Evolutionary conservation across 306 rosid species (phyloP), one percentile per base, ranked within the genome.

Genomic region (Fragaria ananassa): DNA sequence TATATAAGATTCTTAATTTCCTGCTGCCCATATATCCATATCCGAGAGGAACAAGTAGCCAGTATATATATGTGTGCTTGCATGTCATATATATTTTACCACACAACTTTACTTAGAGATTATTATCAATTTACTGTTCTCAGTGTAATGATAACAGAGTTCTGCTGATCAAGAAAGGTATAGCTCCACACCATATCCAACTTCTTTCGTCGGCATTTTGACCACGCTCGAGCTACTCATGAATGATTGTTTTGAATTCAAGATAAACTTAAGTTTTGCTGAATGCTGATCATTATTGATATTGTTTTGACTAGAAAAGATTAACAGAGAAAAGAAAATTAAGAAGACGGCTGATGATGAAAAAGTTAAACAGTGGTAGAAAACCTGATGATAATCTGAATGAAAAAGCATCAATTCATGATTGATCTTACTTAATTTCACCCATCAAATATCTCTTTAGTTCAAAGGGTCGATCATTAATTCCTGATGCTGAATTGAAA

Each of bases 401-500:
- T 62, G 53, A 29, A 69, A 12, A 39, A 72, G 67, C 49, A 25
- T 47, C 3, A 13, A 47, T 29, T 31, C 67, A 62, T 29, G 41
- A 29, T 14, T 10, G 67, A 14, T 70, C 31, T 64, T 53, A 56
- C 31, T 64, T 51, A 54, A 61, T 75, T 27, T 70, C 4, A 81
- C 23, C 63, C n/a, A 31, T 29, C 64, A 68, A 34, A 71, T 65
- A 37, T 76, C 49, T 72, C 69, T 73, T 60, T 60, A 61, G 58
- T 31, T 66, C 39, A 37, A 5, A 42, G 8, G 18, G 41, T 29
- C 61, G 35, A 37, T 5, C 7, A 15, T 74, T 71, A 53, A 75
- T 79, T 80, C 68, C 35, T 62, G 65, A 70, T 42, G 12, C 27
- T 19, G 27, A 47, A 72, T 81, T 56, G 60, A 54, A 54, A 54